Evolutionary conservation across 495 filamentous ascomycete genomes (phyloP).

Genomic region (Oleoguttula mirabilis): DNA sequence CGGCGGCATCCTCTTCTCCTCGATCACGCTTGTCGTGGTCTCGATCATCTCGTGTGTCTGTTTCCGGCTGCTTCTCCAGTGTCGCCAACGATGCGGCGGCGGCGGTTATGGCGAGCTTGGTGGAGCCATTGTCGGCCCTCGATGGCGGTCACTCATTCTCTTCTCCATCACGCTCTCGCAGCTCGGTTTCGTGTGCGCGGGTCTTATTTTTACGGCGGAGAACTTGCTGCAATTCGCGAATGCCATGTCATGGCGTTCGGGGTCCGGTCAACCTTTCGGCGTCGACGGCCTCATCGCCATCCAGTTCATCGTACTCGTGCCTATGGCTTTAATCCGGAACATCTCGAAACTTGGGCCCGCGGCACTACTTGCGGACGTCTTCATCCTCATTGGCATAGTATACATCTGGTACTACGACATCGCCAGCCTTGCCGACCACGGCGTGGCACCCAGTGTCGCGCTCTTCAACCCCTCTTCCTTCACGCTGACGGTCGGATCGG

Average conservation of each 20-base stretch:
- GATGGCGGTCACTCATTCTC: constrained; percentile 43
- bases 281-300: constrained; percentile 40
- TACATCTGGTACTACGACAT: constrained; percentile 56
- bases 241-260: constrained; percentile 51
- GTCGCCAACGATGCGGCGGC: constrained; percentile 38
- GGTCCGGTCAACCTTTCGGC: constrained; percentile 12
- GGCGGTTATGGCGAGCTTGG: constrained; percentile 54
- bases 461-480: constrained; percentile 51
- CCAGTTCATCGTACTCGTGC: constrained; percentile 45
- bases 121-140: constrained; percentile 38
- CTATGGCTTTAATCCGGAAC: constrained; percentile 50
- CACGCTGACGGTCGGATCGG: constrained; percentile 49
- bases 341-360: constrained; percentile 51
- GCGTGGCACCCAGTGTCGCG: constrained; percentile 39
- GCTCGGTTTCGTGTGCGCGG: constrained; percentile 54
- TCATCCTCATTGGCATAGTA: constrained; percentile 48
- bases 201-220: constrained; percentile 55
- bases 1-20: constrained; percentile 55
- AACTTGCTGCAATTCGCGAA: constrained; percentile 46
- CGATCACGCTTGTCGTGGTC: constrained; percentile 43
- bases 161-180: constrained; percentile 52
- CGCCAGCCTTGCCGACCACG: constrained; percentile 33
- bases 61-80: constrained; percentile 51
- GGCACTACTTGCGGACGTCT: constrained; percentile 49
- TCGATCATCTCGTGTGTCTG: constrained; percentile 45